A percentile compares a stretch with the other conserved stretches of the same genome.
These are phyloP conservation scores for Pseudogymnoascus sp. DNA, from an alignment of 2,329 filamentous ascomycete species.

Conservation along the genomic window DNA sequence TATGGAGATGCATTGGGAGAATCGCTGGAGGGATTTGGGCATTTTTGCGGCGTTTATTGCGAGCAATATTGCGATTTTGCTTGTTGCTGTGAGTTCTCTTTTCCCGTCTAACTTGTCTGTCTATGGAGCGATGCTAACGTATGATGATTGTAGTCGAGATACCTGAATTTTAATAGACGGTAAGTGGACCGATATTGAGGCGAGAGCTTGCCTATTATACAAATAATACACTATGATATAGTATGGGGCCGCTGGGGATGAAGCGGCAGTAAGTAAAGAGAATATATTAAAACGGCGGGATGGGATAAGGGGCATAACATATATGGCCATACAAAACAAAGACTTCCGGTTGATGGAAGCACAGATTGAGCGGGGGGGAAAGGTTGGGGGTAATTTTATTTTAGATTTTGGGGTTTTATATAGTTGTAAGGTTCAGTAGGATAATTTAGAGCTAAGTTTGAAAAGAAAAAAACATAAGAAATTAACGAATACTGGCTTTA, in stretches of 20 bases:
- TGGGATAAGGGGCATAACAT: neutral
- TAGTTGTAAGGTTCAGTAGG: neutral
- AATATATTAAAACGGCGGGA: neutral
- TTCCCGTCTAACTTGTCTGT: neutral
- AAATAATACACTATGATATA: conserved; percentile 1
- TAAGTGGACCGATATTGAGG: conserved; percentile 20
- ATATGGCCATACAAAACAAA: neutral
- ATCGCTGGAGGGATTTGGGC: conserved; percentile 75
- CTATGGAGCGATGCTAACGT: conserved; percentile 13
- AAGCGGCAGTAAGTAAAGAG: neutral
- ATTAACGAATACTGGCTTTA: neutral
- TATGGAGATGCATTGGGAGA: conserved; percentile 56
- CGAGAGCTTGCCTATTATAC: neutral
- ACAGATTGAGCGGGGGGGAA: neutral
- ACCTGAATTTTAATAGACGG: conserved; percentile 39
- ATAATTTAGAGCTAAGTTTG: neutral
- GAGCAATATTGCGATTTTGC: conserved; percentile 63
- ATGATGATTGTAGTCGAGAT: conserved; percentile 30
- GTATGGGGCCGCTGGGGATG: neutral
- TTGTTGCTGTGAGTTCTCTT: conserved; percentile 43
- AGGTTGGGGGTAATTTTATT: neutral
- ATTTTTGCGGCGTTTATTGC: conserved; percentile 70
- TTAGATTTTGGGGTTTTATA: neutral
- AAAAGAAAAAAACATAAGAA: neutral
- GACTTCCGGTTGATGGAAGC: neutral